phyloP scores from a whole-genome alignment of 2,329 filamentous ascomycete species.

The Arthrobotrys entomopaga region DNA sequence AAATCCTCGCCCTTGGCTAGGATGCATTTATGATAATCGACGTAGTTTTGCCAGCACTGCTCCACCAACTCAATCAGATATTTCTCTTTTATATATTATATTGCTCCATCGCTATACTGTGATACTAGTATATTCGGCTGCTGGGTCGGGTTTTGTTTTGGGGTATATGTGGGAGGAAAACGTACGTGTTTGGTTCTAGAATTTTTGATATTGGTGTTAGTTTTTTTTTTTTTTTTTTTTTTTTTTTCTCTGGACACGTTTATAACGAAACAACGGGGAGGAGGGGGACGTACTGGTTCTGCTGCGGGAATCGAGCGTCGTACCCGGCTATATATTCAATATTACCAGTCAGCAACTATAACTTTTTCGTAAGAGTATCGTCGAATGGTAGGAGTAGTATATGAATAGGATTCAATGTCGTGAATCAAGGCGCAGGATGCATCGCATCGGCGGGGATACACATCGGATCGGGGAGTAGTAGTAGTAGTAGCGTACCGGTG shows the following conservation, averaged over 20 bases:
- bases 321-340: conserved; percentile 73
- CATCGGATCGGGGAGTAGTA: conserved; percentile 56
- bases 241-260: neutral
- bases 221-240: no score
- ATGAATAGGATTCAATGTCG: no score
- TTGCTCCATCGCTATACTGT: no score
- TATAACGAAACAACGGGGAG: neutral
- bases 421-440: no score
- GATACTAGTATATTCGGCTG: no score
- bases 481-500: conserved; percentile 76
- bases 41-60: conserved; percentile 99
- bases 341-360: conserved; percentile 45
- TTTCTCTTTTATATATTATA: no score
- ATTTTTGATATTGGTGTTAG: conserved; percentile 7
- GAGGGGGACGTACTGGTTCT: conserved; percentile 75
- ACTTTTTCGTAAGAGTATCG: no score
- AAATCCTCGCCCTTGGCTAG: conserved; percentile 74
- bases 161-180: conserved; percentile 16
- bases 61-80: conserved; percentile 67
- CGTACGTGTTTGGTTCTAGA: conserved; percentile 58
- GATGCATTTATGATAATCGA: conserved; percentile 99
- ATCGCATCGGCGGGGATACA: neutral
- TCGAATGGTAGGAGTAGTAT: no score
- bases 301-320: conserved; percentile 98
- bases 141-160: neutral